A percentile compares a stretch with the other conserved stretches of the same genome.
Conservation (phyloP, 306 rosid genomes). For the Acacia acuminata region DNA sequence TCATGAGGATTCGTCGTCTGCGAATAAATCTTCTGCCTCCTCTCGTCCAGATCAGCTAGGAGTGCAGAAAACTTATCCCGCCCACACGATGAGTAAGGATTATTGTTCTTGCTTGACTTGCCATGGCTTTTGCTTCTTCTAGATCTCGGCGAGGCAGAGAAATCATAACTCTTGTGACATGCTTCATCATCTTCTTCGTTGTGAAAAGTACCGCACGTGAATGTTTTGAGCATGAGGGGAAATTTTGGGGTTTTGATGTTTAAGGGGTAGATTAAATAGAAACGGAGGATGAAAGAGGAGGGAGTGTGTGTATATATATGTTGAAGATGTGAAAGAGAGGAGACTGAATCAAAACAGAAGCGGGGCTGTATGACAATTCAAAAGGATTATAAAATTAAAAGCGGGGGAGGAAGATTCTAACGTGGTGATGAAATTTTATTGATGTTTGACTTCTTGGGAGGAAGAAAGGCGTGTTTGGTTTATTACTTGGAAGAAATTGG, state of each 20-base stretch:
- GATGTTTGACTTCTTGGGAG: conserved; percentile 50
- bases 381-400: conserved; percentile 35
- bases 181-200: conserved; percentile 37
- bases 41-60: conserved; percentile 77
- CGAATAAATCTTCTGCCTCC: conserved; percentile 67
- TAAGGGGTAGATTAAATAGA: conserved; percentile 23
- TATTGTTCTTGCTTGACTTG: conserved; percentile 43
- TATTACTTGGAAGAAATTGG: conserved; percentile 3
- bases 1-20: conserved; percentile 51
- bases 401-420: conserved; percentile 26
- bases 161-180: conserved; percentile 27
- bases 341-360: conserved; percentile 48
- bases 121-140: conserved; percentile 29
- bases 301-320: not conserved
- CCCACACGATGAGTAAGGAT: conserved; percentile 77
- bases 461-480: conserved; percentile 19
- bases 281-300: conserved; percentile 11
- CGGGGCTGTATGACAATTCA: conserved; percentile 39
- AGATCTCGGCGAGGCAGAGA: conserved; percentile 52
- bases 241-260: conserved; percentile 1
- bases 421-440: not conserved
- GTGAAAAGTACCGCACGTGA: conserved; percentile 54
- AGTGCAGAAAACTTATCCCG: conserved; percentile 85
- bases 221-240: conserved; percentile 47
- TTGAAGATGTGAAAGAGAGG: not conserved